phyloP scores from a whole-genome alignment of 495 filamentous ascomycete genomes.

The Parathielavia appendiculata region DNA sequence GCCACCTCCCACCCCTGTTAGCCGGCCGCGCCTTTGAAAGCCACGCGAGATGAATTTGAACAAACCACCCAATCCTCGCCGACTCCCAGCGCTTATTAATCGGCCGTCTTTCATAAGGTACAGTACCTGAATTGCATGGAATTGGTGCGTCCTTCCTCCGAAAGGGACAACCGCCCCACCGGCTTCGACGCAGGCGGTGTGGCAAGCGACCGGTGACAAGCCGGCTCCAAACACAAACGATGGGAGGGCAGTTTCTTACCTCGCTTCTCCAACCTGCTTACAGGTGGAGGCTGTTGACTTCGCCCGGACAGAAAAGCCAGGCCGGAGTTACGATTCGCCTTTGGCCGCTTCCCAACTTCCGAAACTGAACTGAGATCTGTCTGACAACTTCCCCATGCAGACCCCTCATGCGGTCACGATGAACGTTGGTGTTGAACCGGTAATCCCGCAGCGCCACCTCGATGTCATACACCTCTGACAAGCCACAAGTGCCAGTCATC shows the following conservation, averaged over 20 bases:
- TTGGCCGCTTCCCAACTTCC: not conserved
- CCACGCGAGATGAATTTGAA: not conserved
- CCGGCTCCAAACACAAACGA: not conserved
- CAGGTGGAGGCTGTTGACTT: not conserved
- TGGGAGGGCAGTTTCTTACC: too few relatives aligned
- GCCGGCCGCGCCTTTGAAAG: slow-evolving; percentile 1
- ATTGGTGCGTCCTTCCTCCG: not conserved
- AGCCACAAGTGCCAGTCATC: too few relatives aligned
- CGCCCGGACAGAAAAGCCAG: not conserved
- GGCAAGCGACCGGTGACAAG: slow-evolving; percentile 5
- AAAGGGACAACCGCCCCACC: slow-evolving; percentile 1
- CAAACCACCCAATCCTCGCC: not conserved
- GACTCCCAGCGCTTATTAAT: slow-evolving; percentile 20
- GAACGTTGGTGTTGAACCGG: not conserved
- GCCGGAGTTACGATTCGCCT: slow-evolving; percentile 4
- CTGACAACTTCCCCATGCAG: slow-evolving; percentile 5
- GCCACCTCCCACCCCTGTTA: not conserved
- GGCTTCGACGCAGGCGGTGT: slow-evolving; percentile 15
- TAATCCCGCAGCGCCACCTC: not conserved
- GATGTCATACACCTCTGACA: not conserved
- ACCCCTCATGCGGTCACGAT: slow-evolving; percentile 11
- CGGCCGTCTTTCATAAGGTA: not conserved
- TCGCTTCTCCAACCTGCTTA: not conserved
- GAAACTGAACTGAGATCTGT: not conserved
- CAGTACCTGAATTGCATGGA: slow-evolving; percentile 11